Evolutionary conservation across 2,329 filamentous ascomycete genomes (phyloP), one percentile per base, ranked within the genome.

Genomic region (Fusarium xylarioides): DNA sequence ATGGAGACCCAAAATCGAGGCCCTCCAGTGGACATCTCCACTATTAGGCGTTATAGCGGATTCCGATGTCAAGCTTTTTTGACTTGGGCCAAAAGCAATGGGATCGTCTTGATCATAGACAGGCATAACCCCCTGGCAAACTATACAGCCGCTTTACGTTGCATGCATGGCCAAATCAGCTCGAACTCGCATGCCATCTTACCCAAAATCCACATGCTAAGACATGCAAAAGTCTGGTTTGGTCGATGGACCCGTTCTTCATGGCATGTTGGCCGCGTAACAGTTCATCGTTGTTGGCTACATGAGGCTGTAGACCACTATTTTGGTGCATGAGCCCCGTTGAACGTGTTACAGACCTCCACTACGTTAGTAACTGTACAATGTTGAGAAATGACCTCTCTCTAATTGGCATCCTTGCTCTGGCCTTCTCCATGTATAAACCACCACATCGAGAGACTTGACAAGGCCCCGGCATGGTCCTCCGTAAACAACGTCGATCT

Each of bases 201-300:
- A 34, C 56, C 50, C 47, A 50, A 34, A 60, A 54, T 46, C 58
- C 65, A 73, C 70, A 53, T 37, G 42, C 59, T 70, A 46, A 58
- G 34, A 47, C 70, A 70, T 58, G 70, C 70, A 73, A n/a, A 49
- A 30, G 44, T 52, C 67, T 73, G 35, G 44, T 69, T 66, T 56
- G 46, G 70, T 63, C 52, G 4, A 50, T 28, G 43, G 37, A 49
- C 57, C 66, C 59, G 50, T 44, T 55, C 19, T 28, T 47, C 54
- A 66, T 70, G 60, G 37, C 57, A 56, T 57, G 67, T 70, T 70
- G 67, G 67, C 66, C 67, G 66, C 67, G 60, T 70, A 54, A 70
- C 42, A 56, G 47, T n/a, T 42, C 47, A 54, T 28, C 40, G 35
- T 66, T 65, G 67, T 55, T 70, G 67, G 67, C 64, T 63, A 57